Base-by-base conservation (phyloP, 2,329 filamentous ascomycete genomes). In the Aureobasidium sp. region DNA sequence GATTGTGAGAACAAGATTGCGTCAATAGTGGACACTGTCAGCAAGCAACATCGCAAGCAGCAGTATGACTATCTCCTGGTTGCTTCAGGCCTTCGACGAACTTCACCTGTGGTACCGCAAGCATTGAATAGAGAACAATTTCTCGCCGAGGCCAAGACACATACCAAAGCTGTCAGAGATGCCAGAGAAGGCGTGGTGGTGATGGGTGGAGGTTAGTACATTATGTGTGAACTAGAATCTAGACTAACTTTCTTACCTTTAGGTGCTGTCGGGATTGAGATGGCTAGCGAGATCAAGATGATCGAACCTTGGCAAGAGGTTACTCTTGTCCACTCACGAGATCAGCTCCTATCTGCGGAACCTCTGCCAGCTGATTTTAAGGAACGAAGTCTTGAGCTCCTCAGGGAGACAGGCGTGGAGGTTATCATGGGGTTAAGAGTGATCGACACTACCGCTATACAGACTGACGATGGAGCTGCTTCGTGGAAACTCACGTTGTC, bases 261-360 rank as follows among this genome's bases (percentile, higher is more conserved):
- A 83, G 81, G 88, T 55, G 90, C 89, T 7, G 89, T 92, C 1
- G 90, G 90, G 9, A 86, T 92, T 61, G 89, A 93, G 72, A 91
- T 93, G 81, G 88, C 90, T 0, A 85, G 87, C 1, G 89, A 94
- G 75, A 77, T 92, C 60, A 92, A 91, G 74, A 72, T 83, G 49
- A 77, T 85, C 27, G 80, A 87, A 64, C 88, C 90, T 0, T 69
- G 81, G 12, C 76, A 84, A 60, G 81, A 82, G 44, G 86, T 93
- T n/a, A 89, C 84, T 0, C 81, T 94, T 1, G 83, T 90, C 5
- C 90, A 93, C 71, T 91, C 89, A 4, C 80, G 88, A 22, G 78
- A 82, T 29, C 83, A 83, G 68, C 81, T 93, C 1, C 79, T 93
- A 8, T 91, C 88, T 0, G 84, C 87, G 0, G 90, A 94, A 74